These are phyloP conservation scores for Themeda triandra DNA, from an alignment of 176 grass and related monocot genomes.

Conservation along the genomic window DNA sequence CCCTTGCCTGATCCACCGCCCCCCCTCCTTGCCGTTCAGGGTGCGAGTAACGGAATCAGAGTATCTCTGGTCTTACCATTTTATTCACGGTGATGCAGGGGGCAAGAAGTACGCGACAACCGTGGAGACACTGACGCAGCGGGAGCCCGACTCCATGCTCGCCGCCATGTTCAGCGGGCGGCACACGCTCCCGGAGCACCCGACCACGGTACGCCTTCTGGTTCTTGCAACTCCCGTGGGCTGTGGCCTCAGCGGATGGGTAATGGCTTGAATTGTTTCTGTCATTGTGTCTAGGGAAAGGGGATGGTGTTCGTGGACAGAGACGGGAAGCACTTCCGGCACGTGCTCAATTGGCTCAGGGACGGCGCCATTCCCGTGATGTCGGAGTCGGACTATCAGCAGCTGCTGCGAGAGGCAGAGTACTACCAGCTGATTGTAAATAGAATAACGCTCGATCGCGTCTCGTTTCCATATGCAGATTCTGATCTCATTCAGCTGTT, in stretches of 20 bases:
- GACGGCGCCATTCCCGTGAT: constrained; percentile 60
- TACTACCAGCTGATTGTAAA: constrained; percentile 87
- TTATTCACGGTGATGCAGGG: constrained; percentile 35
- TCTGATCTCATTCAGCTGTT: neutral
- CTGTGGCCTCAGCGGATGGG: neutral
- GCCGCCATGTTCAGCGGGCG: constrained; percentile 94
- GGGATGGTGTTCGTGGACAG: constrained; percentile 87
- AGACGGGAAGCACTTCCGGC: constrained; percentile 88
- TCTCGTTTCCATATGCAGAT: neutral
- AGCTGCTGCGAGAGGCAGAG: constrained; percentile 82
- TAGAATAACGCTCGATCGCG: neutral
- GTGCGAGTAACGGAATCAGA: neutral
- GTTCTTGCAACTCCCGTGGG: neutral
- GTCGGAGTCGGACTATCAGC: constrained; percentile 57
- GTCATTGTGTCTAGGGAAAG: constrained; percentile 64
- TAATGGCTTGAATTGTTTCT: neutral
- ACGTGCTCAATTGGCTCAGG: constrained; percentile 91
- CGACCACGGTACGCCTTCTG: constrained; percentile 39
- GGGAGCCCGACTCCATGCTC: constrained; percentile 87
- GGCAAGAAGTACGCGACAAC: constrained; percentile 82
- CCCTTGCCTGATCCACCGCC: neutral
- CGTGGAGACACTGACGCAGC: constrained; percentile 79
- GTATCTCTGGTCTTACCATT: neutral
- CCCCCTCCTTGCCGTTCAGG: neutral
- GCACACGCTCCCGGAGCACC: constrained; percentile 54